A percentile compares a stretch with the other conserved stretches of the same genome.
phyloP scores from a whole-genome alignment of 345 rosid genomes.

The Bruguiera gymnorhiza region DNA sequence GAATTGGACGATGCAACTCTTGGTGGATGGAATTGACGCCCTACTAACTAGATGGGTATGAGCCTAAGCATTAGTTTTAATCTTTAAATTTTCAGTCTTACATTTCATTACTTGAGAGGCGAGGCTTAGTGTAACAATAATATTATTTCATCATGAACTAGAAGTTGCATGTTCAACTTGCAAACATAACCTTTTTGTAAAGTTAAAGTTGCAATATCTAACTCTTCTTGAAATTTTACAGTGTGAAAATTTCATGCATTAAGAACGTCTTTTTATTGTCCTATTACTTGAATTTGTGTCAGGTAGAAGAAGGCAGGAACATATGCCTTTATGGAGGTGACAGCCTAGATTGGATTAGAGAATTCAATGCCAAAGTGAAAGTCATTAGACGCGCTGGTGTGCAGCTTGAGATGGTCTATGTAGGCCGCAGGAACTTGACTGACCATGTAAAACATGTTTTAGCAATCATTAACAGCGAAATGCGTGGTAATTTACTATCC shows the following conservation, averaged over 20 bases:
- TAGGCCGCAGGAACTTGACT: conserved; percentile 35
- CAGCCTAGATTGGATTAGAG: conserved; percentile 46
- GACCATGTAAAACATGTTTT: conserved; percentile 25
- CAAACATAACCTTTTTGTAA: too few relatives aligned
- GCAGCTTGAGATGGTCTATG: conserved; percentile 53
- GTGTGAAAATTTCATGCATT: too few relatives aligned
- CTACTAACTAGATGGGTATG: conserved; percentile 53
- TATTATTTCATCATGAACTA: too few relatives aligned
- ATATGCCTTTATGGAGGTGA: conserved; percentile 64
- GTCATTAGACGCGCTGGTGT: conserved; percentile 36
- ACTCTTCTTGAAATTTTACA: background rate
- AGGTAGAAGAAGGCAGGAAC: conserved; percentile 60
- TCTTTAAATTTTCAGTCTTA: too few relatives aligned
- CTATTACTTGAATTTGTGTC: conserved; percentile 18
- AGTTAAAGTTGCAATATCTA: background rate
- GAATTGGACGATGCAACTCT: conserved; percentile 47
- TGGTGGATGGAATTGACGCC: conserved; percentile 54
- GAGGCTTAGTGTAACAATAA: too few relatives aligned
- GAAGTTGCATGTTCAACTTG: too few relatives aligned
- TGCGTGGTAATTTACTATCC: conserved; percentile 29
- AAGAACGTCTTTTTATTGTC: background rate
- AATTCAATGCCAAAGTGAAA: conserved; percentile 35
- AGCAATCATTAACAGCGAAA: conserved; percentile 32
- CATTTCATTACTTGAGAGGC: too few relatives aligned
- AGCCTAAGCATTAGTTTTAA: background rate